phyloP scores from a whole-genome alignment of 495 filamentous ascomycete genomes.

The Aspergillus incahuasiensis region DNA sequence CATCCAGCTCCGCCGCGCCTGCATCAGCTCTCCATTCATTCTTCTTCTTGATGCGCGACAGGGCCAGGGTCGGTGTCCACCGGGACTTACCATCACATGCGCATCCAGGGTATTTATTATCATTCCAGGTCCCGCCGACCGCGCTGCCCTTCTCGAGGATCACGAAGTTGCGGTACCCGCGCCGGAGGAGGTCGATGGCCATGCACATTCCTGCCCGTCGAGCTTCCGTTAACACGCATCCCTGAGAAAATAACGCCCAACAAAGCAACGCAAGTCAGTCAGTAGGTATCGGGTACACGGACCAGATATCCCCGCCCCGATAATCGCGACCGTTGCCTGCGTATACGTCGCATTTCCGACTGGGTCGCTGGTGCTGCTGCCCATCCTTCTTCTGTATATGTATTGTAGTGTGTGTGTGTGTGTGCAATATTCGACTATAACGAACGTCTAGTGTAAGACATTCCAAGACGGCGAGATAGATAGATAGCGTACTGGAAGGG shows the following conservation, averaged over 20 bases:
- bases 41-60: too few species aligned
- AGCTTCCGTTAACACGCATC: background rate
- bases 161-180: slow-evolving; percentile 49
- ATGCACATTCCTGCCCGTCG: slow-evolving; percentile 55
- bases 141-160: slow-evolving; percentile 51
- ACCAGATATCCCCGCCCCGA: slow-evolving; percentile 11
- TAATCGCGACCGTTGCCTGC: slow-evolving; percentile 12
- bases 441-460: too few species aligned
- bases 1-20: too few species aligned
- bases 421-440: too few species aligned
- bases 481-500: too few species aligned
- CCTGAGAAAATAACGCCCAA: too few species aligned
- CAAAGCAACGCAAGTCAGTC: background rate
- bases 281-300: background rate
- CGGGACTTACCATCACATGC: slow-evolving; percentile 49
- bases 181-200: slow-evolving; percentile 53
- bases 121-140: slow-evolving; percentile 53
- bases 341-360: slow-evolving; percentile 11
- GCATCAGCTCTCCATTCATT: too few species aligned
- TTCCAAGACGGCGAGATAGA: background rate
- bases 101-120: slow-evolving; percentile 51
- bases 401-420: too few species aligned
- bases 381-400: background rate
- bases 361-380: background rate
- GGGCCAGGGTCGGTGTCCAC: too few species aligned